A percentile compares a stretch with the other conserved stretches of the same genome.
phyloP scores from a whole-genome alignment of 176 grass and related monocot genomes.

The Aegilops speltoides region DNA sequence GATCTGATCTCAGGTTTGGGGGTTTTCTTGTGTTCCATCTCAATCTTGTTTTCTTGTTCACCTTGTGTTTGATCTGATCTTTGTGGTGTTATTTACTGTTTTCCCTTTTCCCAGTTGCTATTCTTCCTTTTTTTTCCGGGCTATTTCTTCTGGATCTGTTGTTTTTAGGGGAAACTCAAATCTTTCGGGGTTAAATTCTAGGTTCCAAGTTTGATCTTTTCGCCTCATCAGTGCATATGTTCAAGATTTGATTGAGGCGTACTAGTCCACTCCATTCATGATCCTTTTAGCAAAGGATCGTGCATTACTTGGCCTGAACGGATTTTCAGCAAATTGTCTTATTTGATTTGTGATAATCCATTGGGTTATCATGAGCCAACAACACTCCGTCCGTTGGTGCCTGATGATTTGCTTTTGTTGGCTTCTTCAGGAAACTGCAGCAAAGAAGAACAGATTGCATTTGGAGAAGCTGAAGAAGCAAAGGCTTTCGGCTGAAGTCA shows the following conservation, averaged over 20 bases:
- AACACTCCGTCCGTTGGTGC: not conserved
- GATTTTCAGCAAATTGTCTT: not conserved
- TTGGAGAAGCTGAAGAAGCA: conserved; percentile 40
- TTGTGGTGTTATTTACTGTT: not conserved
- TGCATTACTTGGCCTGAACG: not conserved
- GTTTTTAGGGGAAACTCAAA: not conserved
- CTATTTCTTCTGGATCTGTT: conserved; percentile 20
- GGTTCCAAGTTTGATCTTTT: not conserved
- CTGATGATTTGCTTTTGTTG: conserved; percentile 17
- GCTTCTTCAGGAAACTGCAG: conserved; percentile 55
- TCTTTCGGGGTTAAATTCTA: not conserved
- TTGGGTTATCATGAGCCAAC: not conserved
- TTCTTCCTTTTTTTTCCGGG: not conserved
- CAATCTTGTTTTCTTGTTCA: not conserved
- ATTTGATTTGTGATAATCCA: not conserved
- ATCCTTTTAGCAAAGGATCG: not conserved
- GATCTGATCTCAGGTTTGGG: conserved; percentile 11
- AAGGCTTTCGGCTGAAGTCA: conserved; percentile 66
- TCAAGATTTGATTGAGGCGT: not conserved
- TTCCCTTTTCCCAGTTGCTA: not conserved
- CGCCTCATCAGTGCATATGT: not conserved
- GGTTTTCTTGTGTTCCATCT: not conserved
- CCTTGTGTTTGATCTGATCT: not conserved
- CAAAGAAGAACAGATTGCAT: conserved; percentile 49
- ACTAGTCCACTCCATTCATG: not conserved